Conservation (phyloP, 2,329 filamentous ascomycete genomes). For the Escovopsis sp. region DNA sequence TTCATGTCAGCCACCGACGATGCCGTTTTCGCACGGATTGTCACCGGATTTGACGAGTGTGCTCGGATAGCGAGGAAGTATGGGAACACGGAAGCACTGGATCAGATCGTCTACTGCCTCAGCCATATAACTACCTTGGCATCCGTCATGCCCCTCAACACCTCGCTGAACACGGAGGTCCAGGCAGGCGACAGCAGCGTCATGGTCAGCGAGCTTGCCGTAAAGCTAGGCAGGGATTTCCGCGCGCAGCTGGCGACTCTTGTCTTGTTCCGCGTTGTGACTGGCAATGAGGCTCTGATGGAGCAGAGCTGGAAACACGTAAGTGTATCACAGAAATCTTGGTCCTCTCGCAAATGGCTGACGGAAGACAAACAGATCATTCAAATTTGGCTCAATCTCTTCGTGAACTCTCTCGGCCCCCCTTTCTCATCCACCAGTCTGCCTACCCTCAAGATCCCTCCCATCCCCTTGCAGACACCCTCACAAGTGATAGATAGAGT, state of each 20-base stretch:
- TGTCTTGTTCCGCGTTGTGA: conserved; percentile 86
- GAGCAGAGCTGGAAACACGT: conserved; percentile 66
- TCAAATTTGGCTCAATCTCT: conserved; percentile 87
- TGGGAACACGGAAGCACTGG: conserved; percentile 68
- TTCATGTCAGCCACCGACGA: conserved; percentile 99
- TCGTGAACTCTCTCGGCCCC: conserved; percentile 85
- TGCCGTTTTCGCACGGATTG: conserved; percentile 81
- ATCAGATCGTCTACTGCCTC: conserved; percentile 83
- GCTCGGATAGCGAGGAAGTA: conserved; percentile 83
- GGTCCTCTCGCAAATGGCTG: neutral
- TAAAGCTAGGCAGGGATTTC: conserved; percentile 88
- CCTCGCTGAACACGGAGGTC: conserved; percentile 84
- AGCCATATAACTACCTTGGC: conserved; percentile 83
- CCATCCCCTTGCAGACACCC: conserved; percentile 80
- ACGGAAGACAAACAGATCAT: conserved; percentile 45
- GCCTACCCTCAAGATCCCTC: conserved; percentile 52
- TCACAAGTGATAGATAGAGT: conserved; percentile 87
- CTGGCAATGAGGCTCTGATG: conserved; percentile 67
- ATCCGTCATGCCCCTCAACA: conserved; percentile 62
- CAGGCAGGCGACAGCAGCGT: conserved; percentile 83
- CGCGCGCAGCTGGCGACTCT: conserved; percentile 86
- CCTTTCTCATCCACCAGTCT: conserved; percentile 55
- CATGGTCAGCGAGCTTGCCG: conserved; percentile 96
- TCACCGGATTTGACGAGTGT: conserved; percentile 91
- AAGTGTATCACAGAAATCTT: conserved; percentile 21